Base-by-base conservation (phyloP, 345 rosid genomes). In the Euphorbia peplus region DNA sequence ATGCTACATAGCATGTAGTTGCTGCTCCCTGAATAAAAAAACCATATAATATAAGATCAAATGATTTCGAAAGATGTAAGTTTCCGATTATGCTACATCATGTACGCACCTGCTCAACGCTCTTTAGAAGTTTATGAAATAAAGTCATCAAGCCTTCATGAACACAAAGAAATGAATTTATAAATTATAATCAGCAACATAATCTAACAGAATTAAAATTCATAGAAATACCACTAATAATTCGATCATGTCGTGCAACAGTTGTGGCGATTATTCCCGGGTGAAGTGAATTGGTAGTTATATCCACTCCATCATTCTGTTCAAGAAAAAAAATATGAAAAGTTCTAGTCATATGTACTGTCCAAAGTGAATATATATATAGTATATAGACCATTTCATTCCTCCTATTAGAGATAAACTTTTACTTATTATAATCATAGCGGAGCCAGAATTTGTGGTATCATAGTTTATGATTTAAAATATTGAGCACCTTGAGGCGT, bases 281-380 rank as follows among this genome's bases (percentile, higher is more conserved):
- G 79, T 91, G 92, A 79, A 91, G 66, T 26, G 92, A 87, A 39
- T 88, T 91, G 14, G 86, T 83, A 32, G 88, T 86, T 54, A 88
- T 70, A 58, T 83, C 73, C 10, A 41, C 87, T 56, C 78, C 84
- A 44, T 86, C 95, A 55, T 83, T 91, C 97, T 85, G 81, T n/a
- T n/a, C n/a, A n/a, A n/a, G n/a, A n/a, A n/a, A n/a, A n/a, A n/a
- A n/a, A n/a, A n/a, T n/a, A n/a, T n/a, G n/a, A n/a, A n/a, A n/a
- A n/a, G n/a, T n/a, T n/a, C n/a, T n/a, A n/a, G n/a, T n/a, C n/a
- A n/a, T n/a, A n/a, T n/a, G n/a, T n/a, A n/a, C n/a, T n/a, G n/a
- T n/a, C n/a, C n/a, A n/a, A n/a, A n/a, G n/a, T n/a, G n/a, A n/a
- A n/a, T n/a, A n/a, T n/a, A n/a, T 54, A n/a, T n/a, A n/a, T n/a